Base-by-base conservation (phyloP, 495 filamentous ascomycete species). In the Talaromyces borbonicus region DNA sequence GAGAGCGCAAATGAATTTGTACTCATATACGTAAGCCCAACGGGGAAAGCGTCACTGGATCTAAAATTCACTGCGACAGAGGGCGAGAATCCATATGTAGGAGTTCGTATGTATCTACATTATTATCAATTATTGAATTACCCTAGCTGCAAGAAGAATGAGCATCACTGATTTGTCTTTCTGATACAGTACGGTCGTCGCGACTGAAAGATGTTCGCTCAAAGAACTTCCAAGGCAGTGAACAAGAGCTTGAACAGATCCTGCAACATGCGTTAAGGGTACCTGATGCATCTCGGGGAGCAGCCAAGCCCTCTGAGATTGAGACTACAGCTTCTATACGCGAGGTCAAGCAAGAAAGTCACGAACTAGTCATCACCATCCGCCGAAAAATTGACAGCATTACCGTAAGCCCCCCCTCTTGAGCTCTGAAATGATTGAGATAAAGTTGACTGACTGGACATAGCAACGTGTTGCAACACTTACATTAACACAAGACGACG, bases 401-500 rank as follows among this genome's bases (percentile, higher is more conserved):
- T 46, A 78, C 69, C 6, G 74, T 77, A 59, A 8, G 68, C 58
- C 15, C 19, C 23, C 11, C n/a, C 22, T 12, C 19, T 26, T 41
- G n/a, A n/a, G n/a, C 1, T 9, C 24, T 26, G 1, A 35, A 32
- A 15, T 23, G 2, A 12, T 19, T 30, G 9, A 5, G 1, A 7
- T 12, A 23, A 30, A 7, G 27, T 30, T 12, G 1, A 0, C 38
- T 41, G 16, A 49, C 44, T 57, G 48, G 18, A 43, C 25, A 43
- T 15, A 84, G 78, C 83, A 85, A 81, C 74, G 74, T 24, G 75
- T 92, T 3, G 87, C 87, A 24, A 60, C 80, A 5, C 56, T 93
- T 11, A 66, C 62, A 7, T 63, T 95, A 0, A 56, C 65, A 23
- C 67, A 79, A 57, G 68, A 81, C 47, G 74, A 83, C 20, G 76